Base-by-base conservation (phyloP, 2,329 filamentous ascomycete species). In the Fusarium sp. region DNA sequence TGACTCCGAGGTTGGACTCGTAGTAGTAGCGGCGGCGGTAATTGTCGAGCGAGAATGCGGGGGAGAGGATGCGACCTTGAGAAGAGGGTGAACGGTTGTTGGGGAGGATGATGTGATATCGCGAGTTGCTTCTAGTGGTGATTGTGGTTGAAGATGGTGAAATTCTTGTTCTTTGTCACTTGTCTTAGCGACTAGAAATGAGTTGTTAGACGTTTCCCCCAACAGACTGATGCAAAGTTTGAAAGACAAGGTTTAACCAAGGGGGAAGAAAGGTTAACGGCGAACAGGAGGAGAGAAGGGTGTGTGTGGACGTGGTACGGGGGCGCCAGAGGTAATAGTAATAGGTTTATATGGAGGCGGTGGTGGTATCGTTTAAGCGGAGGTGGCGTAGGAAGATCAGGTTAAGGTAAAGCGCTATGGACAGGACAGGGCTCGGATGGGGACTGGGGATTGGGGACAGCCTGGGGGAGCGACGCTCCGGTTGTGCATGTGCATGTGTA, bases 341-440 rank as follows among this genome's bases (percentile, higher is more conserved):
- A 42, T 15, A 42, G 46, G 36, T 49, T 57, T 69, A 61, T 63
- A 60, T 62, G 64, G 64, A 69, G 61, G 63, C 44, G 51, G 56
- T 54, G 63, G 69, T 72, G 61, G 63, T 68, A 66, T 70, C 61
- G 54, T 70, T 68, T 62, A 38, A 69, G 72, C 65, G 69, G 72
- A 74, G 72, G 72, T 74, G 72, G 72, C 71, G 72, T 69, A 58
- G 63, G 50, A 54, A 59, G 40, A 58, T 58, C 68, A 68, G 63
- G 67, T 71, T 71, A 71, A 70, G 63, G 68, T 46, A 61, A 71
- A 71, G 63, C 67, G 68, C 67, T 54, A 64, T 44, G 34, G 62
- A 59, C 54, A 24, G 22, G 22, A 24, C 22, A 55, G 65, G 63
- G 63, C 52, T 58, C 53, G 42, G 44, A 55, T 50, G 44, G 50